Conservation (phyloP, 2,329 filamentous ascomycete genomes). For the Fusarium globosum region DNA sequence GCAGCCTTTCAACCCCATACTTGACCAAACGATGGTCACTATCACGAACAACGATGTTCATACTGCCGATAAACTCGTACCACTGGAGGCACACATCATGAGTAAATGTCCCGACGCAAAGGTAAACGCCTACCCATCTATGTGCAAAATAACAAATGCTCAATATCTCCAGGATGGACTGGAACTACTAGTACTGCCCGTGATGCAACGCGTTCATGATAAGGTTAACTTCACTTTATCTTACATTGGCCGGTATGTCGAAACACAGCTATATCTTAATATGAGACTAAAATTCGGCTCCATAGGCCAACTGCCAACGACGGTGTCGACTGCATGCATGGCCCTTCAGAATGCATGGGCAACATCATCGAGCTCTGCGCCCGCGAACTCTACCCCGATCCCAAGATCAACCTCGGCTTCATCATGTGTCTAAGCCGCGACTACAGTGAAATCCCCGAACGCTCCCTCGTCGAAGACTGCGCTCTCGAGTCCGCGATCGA, state of each 20-base stretch:
- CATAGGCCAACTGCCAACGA: conserved; percentile 77
- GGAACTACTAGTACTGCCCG: conserved; percentile 81
- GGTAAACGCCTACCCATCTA: conserved; percentile 50
- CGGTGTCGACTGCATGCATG: conserved; percentile 89
- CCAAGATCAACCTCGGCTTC: conserved; percentile 91
- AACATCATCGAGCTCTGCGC: conserved; percentile 96
- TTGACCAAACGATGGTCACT: conserved; percentile 11
- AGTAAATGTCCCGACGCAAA: conserved; percentile 94
- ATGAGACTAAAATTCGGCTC: background rate
- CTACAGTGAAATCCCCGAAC: conserved; percentile 81
- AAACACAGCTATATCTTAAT: background rate
- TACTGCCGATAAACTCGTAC: conserved; percentile 61
- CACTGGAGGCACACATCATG: conserved; percentile 95
- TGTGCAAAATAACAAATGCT: background rate
- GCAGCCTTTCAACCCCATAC: conserved; percentile 35
- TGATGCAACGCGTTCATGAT: conserved; percentile 82
- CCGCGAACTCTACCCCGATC: conserved; percentile 81
- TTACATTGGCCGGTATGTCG: conserved; percentile 81
- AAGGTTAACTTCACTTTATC: conserved; percentile 93
- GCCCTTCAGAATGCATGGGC: conserved; percentile 87
- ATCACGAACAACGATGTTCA: conserved; percentile 2
- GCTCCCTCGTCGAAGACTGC: conserved; percentile 84
- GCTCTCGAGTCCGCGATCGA: conserved; percentile 91
- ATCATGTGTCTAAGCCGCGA: conserved; percentile 87
- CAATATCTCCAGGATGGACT: conserved; percentile 73